phyloP scores from a whole-genome alignment of 2,329 filamentous ascomycete species.

The Helotiales sp. region DNA sequence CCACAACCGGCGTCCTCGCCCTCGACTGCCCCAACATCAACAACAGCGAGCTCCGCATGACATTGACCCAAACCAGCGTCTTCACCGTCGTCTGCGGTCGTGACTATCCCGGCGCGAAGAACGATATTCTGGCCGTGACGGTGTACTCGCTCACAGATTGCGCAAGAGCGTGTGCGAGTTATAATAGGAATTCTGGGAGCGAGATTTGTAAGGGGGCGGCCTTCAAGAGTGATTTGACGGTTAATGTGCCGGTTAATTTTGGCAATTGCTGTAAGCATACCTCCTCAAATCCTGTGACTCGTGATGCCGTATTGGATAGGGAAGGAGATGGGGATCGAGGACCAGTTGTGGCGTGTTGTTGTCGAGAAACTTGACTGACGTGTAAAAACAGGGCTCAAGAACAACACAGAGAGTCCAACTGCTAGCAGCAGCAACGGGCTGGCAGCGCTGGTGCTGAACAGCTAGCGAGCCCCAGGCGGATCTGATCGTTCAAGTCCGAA shows the following conservation, averaged over 20 bases:
- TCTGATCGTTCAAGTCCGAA: neutral
- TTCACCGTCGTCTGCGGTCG: constrained; percentile 24
- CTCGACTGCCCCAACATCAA: constrained; percentile 13
- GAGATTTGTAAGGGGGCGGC: constrained; percentile 17
- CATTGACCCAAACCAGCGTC: constrained; percentile 5
- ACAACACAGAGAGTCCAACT: neutral
- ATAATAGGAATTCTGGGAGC: constrained; percentile 19
- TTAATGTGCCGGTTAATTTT: constrained; percentile 12
- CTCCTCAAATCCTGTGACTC: too few relatives aligned
- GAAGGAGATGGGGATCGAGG: neutral
- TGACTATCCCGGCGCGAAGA: constrained; percentile 11
- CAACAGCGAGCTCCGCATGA: constrained; percentile 6
- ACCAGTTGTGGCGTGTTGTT: too few relatives aligned
- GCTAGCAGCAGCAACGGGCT: neutral
- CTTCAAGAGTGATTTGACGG: constrained; percentile 19
- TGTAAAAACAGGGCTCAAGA: constrained; percentile 1
- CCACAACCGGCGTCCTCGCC: neutral
- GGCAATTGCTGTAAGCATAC: constrained; percentile 19
- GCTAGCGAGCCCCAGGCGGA: neutral
- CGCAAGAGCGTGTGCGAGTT: constrained; percentile 24
- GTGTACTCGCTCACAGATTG: constrained; percentile 23
- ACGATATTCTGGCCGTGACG: constrained; percentile 23
- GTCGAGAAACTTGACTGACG: neutral
- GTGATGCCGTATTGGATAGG: too few relatives aligned
- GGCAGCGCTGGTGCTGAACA: neutral